Base-by-base conservation (phyloP, 2,329 filamentous ascomycete genomes). In the Talaromyces pinophilus region DNA sequence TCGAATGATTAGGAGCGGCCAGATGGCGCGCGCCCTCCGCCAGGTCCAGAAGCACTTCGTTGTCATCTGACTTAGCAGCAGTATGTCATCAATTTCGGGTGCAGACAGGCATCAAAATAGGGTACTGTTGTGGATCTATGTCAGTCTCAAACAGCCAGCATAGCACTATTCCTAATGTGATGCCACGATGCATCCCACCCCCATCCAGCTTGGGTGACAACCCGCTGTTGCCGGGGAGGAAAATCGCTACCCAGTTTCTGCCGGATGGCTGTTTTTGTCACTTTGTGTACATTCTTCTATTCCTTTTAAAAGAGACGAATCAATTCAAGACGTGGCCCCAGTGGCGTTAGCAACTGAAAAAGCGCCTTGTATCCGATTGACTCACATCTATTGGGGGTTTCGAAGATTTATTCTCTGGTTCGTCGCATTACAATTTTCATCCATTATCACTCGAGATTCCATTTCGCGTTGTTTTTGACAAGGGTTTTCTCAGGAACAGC, bases 241-340 rank as follows among this genome's bases (percentile, higher is more conserved):
- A 67, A 60, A 60, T 35, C 44, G 50, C 64, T 48, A 59, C 33
- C 33, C 55, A 59, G 60, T 59, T 59, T 48, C 54, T 50, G 42
- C 59, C 50, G 25, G 46, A 52, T 42, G 40, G 22, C 40, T 48
- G 44, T 42, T 62, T 60, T 63, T 55, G 42, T 62, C 33, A 57
- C n/a, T 57, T 15, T 57, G 33, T 57, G 54, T 57, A 57, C 40
- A 55, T 42, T 60, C 25, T 62, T 59, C 33, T 33, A 48, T 42
- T n/a, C 22, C 62, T 50, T 48, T 15, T 48, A 48, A 33, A 64
- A 70, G 67, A 70, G 40, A 57, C 73, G 73, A 73, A 72, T 71
- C 69, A 69, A 73, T 69, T 69, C 71, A 73, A 78, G 75, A 80
- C 78, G 78, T 80, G 78, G 78, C 72, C 77, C 66, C 78, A 80